phyloP scores from a whole-genome alignment of 305 asterid genomes.

The Fraxinus velutina region DNA sequence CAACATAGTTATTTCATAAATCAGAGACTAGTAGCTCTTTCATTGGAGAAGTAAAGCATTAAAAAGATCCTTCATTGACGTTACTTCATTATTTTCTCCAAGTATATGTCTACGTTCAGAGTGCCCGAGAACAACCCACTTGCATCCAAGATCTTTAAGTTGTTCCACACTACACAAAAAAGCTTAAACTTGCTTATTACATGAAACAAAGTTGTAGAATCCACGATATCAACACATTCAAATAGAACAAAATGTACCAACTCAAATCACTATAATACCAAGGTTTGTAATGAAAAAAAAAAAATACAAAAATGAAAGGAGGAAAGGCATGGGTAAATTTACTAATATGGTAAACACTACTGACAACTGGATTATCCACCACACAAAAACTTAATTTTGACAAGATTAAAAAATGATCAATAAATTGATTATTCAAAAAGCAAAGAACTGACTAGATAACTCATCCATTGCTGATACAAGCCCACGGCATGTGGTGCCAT shows the following conservation, averaged over 20 bases:
- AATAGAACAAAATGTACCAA: neutral
- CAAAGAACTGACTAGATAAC: constrained; percentile 7
- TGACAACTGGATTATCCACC: neutral
- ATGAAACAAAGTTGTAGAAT: neutral
- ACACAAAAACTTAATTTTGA: neutral
- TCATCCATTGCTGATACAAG: neutral
- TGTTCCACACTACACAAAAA: constrained; percentile 64
- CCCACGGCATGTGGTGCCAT: constrained; percentile 11
- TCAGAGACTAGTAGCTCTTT: constrained; percentile 5
- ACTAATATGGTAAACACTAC: neutral
- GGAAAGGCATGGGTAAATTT: neutral
- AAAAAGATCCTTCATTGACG: constrained; percentile 23
- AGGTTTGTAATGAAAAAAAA: neutral
- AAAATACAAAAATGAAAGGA: neutral
- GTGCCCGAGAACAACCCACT: constrained; percentile 89
- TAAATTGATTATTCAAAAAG: neutral
- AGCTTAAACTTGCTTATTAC: neutral
- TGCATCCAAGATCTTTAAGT: constrained; percentile 85
- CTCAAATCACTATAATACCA: neutral
- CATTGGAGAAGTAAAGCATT: neutral
- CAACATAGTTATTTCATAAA: constrained; percentile 14
- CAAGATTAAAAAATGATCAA: neutral
- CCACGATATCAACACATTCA: neutral
- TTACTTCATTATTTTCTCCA: constrained; percentile 81
- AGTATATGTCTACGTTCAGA: constrained; percentile 83